phyloP scores from a whole-genome alignment of 495 filamentous ascomycete genomes.

The Trichoderma gamsii region DNA sequence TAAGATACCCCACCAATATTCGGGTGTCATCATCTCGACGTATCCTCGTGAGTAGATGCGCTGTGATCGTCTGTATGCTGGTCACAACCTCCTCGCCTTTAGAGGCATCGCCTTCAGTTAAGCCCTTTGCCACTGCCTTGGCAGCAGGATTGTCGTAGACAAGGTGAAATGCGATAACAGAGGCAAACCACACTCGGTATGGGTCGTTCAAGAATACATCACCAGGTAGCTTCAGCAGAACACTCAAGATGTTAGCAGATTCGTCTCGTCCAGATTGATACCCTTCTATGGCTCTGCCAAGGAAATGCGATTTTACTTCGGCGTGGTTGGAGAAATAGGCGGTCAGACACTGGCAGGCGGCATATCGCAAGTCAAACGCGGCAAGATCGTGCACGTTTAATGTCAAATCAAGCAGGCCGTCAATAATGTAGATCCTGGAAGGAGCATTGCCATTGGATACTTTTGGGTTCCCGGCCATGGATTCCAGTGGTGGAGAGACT shows the following conservation, averaged over 20 bases:
- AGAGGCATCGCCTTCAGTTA: constrained; percentile 84
- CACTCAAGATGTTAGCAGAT: constrained; percentile 85
- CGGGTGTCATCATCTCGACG: constrained; percentile 74
- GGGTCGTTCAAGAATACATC: constrained; percentile 63
- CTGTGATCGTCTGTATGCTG: constrained; percentile 79
- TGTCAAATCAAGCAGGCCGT: constrained; percentile 82
- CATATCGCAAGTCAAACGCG: constrained; percentile 72
- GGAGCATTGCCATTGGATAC: constrained; percentile 36
- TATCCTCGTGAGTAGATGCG: constrained; percentile 70
- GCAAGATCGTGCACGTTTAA: constrained; percentile 60
- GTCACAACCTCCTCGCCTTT: constrained; percentile 93
- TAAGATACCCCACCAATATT: constrained; percentile 78
- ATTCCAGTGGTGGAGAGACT: constrained; percentile 52
- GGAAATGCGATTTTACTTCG: constrained; percentile 75
- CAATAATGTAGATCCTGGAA: constrained; percentile 77
- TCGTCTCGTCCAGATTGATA: constrained; percentile 72
- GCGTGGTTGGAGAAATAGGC: constrained; percentile 81
- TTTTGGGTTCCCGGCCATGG: constrained; percentile 36
- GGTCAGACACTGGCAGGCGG: constrained; percentile 82
- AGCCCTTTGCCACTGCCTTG: constrained; percentile 70
- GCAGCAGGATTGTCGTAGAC: constrained; percentile 74
- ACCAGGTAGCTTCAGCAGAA: constrained; percentile 59
- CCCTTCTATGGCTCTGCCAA: constrained; percentile 82
- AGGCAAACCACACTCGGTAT: constrained; percentile 87
- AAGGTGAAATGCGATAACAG: constrained; percentile 85